Evolutionary conservation across 331 rosid genomes (phyloP).

Genomic region (Pyracantha coccinea): DNA sequence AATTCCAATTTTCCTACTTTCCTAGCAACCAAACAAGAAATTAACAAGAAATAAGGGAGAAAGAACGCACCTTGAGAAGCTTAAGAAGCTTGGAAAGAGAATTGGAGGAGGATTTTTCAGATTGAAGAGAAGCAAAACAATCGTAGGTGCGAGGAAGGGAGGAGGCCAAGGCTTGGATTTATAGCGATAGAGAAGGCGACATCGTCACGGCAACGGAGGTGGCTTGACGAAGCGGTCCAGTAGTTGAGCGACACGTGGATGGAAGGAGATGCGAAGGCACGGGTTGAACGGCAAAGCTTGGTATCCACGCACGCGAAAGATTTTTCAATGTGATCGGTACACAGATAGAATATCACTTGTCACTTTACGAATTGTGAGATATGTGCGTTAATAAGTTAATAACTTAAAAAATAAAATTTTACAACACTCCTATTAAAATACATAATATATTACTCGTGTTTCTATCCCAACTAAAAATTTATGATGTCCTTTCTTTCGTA

Average conservation of each 20-base stretch:
- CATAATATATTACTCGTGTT: too few relatives aligned
- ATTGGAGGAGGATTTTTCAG: neutral
- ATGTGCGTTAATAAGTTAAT: too few relatives aligned
- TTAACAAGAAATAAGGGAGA: too few relatives aligned
- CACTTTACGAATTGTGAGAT: too few relatives aligned
- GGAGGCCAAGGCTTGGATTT: neutral
- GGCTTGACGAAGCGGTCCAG: neutral
- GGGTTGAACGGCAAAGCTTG: constrained; percentile 9
- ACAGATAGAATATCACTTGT: too few relatives aligned
- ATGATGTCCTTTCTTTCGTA: too few relatives aligned
- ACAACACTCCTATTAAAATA: too few relatives aligned
- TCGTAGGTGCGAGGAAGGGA: neutral
- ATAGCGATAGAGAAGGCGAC: constrained; percentile 17
- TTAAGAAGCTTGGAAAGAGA: neutral
- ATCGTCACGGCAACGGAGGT: neutral
- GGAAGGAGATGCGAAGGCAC: neutral
- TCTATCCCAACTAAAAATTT: too few relatives aligned
- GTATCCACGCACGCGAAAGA: constrained; percentile 5
- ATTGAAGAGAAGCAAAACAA: neutral
- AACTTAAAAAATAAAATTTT: too few relatives aligned
- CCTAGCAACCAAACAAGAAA: neutral
- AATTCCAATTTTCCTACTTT: neutral
- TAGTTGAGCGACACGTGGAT: constrained; percentile 18
- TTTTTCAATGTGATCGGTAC: too few relatives aligned
- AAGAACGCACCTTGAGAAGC: constrained; percentile 25